Conservation (phyloP, 352 stramenopile genomes). For the Thalassiosira pacifica region DNA sequence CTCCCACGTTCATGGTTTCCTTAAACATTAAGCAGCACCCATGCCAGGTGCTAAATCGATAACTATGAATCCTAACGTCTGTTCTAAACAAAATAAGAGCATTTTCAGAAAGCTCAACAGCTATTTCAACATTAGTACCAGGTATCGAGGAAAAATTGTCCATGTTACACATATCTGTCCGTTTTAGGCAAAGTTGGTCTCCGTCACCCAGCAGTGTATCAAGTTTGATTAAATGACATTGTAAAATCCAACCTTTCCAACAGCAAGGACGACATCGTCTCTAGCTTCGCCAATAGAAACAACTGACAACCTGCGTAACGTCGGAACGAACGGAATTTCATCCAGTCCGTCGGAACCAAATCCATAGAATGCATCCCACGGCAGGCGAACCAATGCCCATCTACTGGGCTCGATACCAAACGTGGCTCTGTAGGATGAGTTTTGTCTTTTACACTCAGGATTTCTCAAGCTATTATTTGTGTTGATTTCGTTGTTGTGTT, state of each 20-base stretch:
- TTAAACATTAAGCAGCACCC: too few species aligned
- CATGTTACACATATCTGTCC: too few species aligned
- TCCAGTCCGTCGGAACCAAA: constrained; percentile 67
- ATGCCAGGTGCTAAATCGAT: too few species aligned
- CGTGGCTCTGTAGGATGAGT: constrained; percentile 69
- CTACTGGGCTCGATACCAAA: constrained; percentile 51
- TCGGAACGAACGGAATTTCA: constrained; percentile 61
- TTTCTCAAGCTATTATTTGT: constrained; percentile 62
- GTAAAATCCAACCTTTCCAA: constrained; percentile 71
- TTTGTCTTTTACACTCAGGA: constrained; percentile 64
- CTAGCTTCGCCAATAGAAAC: constrained; percentile 77
- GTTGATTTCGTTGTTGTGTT: neutral
- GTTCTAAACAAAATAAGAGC: too few species aligned
- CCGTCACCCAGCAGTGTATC: too few species aligned
- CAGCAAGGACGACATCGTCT: constrained; percentile 67
- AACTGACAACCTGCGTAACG: constrained; percentile 64
- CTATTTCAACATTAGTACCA: too few species aligned
- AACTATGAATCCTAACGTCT: too few species aligned
- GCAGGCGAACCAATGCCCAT: constrained; percentile 70
- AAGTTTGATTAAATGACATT: constrained; percentile 55
- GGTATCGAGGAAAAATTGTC: too few species aligned
- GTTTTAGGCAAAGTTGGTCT: too few species aligned
- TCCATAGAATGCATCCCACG: constrained; percentile 69
- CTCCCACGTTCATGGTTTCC: too few species aligned
- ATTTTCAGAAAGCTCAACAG: too few species aligned